phyloP scores from a whole-genome alignment of 306 rosid genomes.

The Medicago truncatula region DNA sequence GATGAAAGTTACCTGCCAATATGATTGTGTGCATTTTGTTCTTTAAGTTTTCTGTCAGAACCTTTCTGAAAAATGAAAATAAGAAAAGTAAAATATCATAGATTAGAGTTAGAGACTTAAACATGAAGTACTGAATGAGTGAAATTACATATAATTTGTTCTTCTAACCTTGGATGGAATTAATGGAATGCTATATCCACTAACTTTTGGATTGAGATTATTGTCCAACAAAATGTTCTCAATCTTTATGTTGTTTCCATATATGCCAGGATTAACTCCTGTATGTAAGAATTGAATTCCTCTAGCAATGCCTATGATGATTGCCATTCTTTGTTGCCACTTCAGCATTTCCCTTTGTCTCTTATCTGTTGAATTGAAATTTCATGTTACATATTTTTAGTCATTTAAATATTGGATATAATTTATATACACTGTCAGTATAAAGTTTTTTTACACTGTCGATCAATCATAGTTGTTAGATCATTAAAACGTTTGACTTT shows the following conservation, averaged over 20 bases:
- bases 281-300: constrained; percentile 84
- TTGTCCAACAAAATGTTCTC: constrained; percentile 72
- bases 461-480: neutral
- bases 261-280: constrained; percentile 65
- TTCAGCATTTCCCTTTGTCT: constrained; percentile 73
- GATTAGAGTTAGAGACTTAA: constrained; percentile 6
- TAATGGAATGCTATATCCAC: constrained; percentile 71
- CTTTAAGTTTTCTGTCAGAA: constrained; percentile 36
- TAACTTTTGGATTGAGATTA: constrained; percentile 69
- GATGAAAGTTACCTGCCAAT: constrained; percentile 44
- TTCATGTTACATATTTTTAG: too few species aligned
- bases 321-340: constrained; percentile 94
- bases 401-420: too few species aligned
- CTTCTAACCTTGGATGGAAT: constrained; percentile 63
- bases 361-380: constrained; percentile 60
- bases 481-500: neutral
- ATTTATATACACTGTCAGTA: neutral
- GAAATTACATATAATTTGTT: constrained; percentile 7
- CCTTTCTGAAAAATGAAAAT: constrained; percentile 39
- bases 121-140: constrained; percentile 1
- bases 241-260: constrained; percentile 71
- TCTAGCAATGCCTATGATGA: constrained; percentile 66
- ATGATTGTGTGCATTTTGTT: constrained; percentile 28
- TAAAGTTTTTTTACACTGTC: neutral
- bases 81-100: constrained; percentile 21